phyloP scores from a whole-genome alignment of 345 rosid genomes.

The Noccaea caerulescens region DNA sequence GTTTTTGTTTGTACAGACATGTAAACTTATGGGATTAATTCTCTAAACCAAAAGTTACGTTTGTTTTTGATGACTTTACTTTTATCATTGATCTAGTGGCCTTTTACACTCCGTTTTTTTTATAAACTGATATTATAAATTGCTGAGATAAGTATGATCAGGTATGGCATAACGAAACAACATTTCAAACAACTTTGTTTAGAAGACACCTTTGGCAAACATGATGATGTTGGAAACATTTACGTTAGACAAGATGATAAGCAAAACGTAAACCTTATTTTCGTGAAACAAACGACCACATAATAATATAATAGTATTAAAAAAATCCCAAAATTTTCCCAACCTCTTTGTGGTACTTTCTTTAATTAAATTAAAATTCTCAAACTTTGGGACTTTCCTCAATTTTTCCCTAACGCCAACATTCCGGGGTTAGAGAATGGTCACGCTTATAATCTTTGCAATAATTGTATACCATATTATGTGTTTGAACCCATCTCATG shows the following conservation, averaged over 20 bases:
- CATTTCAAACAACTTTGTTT: conserved; percentile 11
- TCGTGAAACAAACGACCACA: conserved; percentile 27
- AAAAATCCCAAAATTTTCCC: conserved; percentile 14
- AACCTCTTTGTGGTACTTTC: neutral
- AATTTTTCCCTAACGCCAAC: conserved; percentile 45
- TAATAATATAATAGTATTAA: neutral
- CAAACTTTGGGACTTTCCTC: neutral
- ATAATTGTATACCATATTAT: conserved; percentile 72
- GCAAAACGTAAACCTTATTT: conserved; percentile 17
- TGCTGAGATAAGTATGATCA: conserved; percentile 8
- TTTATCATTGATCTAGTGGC: neutral
- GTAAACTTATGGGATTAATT: no score
- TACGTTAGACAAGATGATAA: conserved; percentile 27
- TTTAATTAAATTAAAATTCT: conserved; percentile 13
- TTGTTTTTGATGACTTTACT: no score
- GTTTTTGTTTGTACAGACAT: no score
- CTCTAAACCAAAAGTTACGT: no score
- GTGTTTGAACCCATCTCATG: conserved; percentile 83
- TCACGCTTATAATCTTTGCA: conserved; percentile 80
- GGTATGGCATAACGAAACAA: conserved; percentile 9
- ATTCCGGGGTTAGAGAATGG: conserved; percentile 87
- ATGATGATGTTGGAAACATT: conserved; percentile 19
- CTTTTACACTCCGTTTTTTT: neutral
- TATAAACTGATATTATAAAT: neutral
- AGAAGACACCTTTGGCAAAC: conserved; percentile 10